Conservation (phyloP, 495 filamentous ascomycete species). For the Sordaria brevicollis region DNA sequence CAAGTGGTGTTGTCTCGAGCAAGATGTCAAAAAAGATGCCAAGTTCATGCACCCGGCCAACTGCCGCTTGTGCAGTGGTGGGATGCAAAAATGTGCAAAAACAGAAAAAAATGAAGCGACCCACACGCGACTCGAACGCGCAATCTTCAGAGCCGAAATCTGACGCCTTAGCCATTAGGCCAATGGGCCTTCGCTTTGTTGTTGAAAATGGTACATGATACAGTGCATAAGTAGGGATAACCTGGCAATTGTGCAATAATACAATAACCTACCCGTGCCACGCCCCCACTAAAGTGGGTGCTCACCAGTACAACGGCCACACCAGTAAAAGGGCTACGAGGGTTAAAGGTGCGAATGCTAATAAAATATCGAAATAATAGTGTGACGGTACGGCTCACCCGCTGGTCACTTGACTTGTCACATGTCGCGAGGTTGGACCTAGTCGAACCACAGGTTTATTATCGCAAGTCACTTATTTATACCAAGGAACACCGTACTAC, state of each 20-base stretch:
- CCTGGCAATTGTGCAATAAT: not conserved
- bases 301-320: too few relatives aligned
- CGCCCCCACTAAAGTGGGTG: too few relatives aligned
- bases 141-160: constrained; percentile 26
- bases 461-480: too few relatives aligned
- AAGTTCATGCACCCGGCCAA: not conserved
- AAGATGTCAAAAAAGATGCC: not conserved
- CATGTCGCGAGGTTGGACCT: too few relatives aligned
- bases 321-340: too few relatives aligned
- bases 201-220: not conserved
- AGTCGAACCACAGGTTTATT: too few relatives aligned
- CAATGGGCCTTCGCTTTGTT: constrained; percentile 12
- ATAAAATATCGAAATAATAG: too few relatives aligned
- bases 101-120: constrained; percentile 8
- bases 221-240: not conserved
- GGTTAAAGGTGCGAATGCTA: too few relatives aligned
- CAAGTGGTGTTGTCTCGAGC: not conserved
- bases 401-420: too few relatives aligned
- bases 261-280: too few relatives aligned
- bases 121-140: constrained; percentile 23
- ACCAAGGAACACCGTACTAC: too few relatives aligned
- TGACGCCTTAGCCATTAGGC: constrained; percentile 6
- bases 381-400: too few relatives aligned
- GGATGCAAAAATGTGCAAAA: not conserved
- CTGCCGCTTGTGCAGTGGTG: not conserved